Evolutionary conservation across 352 stramenopile species (phyloP).

Genomic region (Pythium utonaiense): DNA sequence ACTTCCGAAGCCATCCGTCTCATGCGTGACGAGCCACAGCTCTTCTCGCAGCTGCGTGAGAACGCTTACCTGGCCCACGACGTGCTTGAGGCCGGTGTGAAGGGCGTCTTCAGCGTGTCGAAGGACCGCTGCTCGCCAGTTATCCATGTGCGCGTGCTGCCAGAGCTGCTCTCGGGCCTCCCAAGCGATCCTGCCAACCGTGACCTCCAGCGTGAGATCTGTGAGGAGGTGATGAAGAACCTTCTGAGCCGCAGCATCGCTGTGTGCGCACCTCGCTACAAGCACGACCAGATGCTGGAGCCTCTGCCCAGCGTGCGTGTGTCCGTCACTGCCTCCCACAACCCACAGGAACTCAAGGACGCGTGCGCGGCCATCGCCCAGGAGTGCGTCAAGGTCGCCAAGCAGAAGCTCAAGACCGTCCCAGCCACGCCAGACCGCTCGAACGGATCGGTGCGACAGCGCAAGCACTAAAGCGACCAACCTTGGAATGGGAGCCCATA

Average conservation of each 20-base stretch:
- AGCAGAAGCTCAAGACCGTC: slow-evolving; percentile 35
- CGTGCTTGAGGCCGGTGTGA: slow-evolving; percentile 33
- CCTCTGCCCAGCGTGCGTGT: slow-evolving; percentile 70
- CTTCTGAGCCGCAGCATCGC: slow-evolving; percentile 59
- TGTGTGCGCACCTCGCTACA: slow-evolving; percentile 73
- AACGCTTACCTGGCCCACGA: slow-evolving; percentile 65
- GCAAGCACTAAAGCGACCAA: slow-evolving; percentile 28
- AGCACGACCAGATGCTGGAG: slow-evolving; percentile 55
- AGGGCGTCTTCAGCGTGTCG: slow-evolving; percentile 46
- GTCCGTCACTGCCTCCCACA: slow-evolving; percentile 71
- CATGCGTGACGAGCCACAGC: slow-evolving; percentile 72
- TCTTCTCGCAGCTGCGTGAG: slow-evolving; percentile 64
- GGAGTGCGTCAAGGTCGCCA: slow-evolving; percentile 52
- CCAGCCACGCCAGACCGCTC: slow-evolving; percentile 17
- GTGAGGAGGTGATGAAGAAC: slow-evolving; percentile 61
- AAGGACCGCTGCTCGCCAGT: slow-evolving; percentile 67
- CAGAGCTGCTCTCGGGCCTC: slow-evolving; percentile 35
- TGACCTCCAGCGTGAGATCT: slow-evolving; percentile 49
- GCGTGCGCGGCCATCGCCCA: slow-evolving; percentile 56
- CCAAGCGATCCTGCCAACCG: slow-evolving; percentile 47
- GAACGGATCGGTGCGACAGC: slow-evolving; percentile 35
- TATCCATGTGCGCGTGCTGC: slow-evolving; percentile 57
- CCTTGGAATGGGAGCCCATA: not conserved
- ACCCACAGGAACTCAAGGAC: slow-evolving; percentile 43
- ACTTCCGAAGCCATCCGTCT: slow-evolving; percentile 84